Evolutionary conservation across 2,329 filamentous ascomycete species (phyloP), one percentile per base, ranked within the genome.

Genomic region (Fusarium duplospermum): DNA sequence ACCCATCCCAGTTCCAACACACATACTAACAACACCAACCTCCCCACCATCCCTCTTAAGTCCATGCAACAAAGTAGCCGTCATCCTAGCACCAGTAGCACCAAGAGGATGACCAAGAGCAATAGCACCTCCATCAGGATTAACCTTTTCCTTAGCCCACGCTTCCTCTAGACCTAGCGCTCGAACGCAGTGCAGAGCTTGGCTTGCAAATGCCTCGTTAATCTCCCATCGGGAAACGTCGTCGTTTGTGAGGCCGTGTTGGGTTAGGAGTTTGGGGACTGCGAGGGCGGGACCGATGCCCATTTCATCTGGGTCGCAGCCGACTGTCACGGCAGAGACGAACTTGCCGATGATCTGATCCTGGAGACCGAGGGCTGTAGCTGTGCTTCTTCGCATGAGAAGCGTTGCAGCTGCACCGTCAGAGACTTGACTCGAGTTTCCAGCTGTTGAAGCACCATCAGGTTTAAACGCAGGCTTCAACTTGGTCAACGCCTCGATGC

Each of bases 81-180:
- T 84, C 88, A 97, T 93, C 75, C 95, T 87, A 33, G 93, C 94
- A 36, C 94, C 94, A 6, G 95, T 98, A 35, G 95, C 95, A 56
- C 96, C 95, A 1, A 98, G 88, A 7, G 95, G 95, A 82, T 98
- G 96, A 2, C 96, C 96, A 27, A 98, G 85, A n/a, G 96, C 95
- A 82, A 98, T 98, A 3, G 95, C 96, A 35, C 96, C 95, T 70
- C 96, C 96, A 78, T 97, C 95, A 1, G 94, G 94, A 84, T 98
- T 98, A 20, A 98, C 93, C 83, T 89, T 92, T 9, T 89, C 90
- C 64, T 89, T 84, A 76, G 92, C 88, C 84, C 87, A 91, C 75
- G 79, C 89, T 78, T 84, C 81, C 81, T 91, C 91, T 22, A 96
- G 84, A 0, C 91, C 93, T 13, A 96, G 80, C 78, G 90, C 88